These are phyloP conservation scores for Tuctoria greenei DNA, from an alignment of 176 grass and related monocot species.

Conservation along the genomic window DNA sequence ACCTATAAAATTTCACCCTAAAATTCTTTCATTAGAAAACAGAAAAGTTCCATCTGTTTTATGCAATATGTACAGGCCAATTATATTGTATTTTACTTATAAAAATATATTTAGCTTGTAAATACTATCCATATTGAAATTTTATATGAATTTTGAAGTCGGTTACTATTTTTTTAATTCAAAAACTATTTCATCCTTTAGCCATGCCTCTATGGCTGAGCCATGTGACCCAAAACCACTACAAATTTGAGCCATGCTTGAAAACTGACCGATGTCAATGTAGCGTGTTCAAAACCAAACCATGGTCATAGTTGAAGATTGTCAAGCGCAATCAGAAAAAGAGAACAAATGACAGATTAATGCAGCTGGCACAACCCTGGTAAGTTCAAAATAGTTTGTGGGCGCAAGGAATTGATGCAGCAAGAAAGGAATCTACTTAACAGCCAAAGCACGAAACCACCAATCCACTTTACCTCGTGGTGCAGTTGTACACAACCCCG, in stretches of 20 bases:
- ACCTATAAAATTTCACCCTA: not conserved
- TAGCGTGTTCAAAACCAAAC: not conserved
- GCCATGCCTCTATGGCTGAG: not conserved
- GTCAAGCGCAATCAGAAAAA: too few relatives aligned
- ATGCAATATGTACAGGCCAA: not conserved
- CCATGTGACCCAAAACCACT: not conserved
- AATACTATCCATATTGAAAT: not conserved
- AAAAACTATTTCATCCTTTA: not conserved
- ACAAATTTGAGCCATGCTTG: not conserved
- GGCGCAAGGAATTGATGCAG: too few relatives aligned
- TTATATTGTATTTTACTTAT: not conserved
- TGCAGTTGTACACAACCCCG: too few relatives aligned
- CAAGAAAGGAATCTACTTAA: not conserved
- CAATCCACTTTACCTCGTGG: too few relatives aligned
- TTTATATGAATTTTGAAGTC: not conserved
- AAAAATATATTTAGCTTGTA: not conserved
- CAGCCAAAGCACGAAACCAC: not conserved
- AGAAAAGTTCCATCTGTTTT: not conserved
- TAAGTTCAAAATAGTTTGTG: too few relatives aligned
- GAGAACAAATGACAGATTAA: not conserved
- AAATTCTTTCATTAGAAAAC: not conserved
- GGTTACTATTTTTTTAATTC: not conserved
- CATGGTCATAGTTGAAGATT: not conserved
- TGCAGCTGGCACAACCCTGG: not conserved
- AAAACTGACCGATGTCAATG: not conserved